Evolutionary conservation across 2,329 filamentous ascomycete genomes (phyloP), one percentile per base, ranked within the genome.

Genomic region (Aspergillus quadrilineatus): DNA sequence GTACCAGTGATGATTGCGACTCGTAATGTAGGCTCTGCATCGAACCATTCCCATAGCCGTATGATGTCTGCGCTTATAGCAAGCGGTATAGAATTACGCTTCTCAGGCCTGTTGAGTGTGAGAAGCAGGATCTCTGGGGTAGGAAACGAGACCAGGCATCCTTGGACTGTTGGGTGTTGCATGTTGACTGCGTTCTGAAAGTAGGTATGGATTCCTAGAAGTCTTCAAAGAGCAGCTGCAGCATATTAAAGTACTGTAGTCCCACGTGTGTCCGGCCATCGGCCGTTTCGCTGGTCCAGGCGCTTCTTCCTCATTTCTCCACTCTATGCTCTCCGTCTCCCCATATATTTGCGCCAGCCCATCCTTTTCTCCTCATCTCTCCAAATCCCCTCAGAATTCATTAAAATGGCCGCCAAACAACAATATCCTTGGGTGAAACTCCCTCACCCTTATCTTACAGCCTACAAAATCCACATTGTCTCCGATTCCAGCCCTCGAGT

Each of bases 1-100:
- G 75, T 73, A 17, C 87, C 87, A 0, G 86, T 88, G 45, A 89
- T 67, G 2, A 89, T 78, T 45, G 83, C 85, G 66, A 83, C 85
- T 45, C 82, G 81, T 46, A 89, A 78, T 1, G 72, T 71, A 1
- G 85, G 81, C 69, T 89, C 81, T n/a, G 66, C 68, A 66, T 89
- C 87, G 69, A 83, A 87, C 81, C 84, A 88, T 14, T 74, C 67
- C 77, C 80, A 87, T 5, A 83, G 67, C 2, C 65, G 59, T 55
- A 78, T 70, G 49, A 81, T 76, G 46, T 79, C 72, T 44, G 67
- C 70, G 32, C 76, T 77, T 9, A 70, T 75, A 8, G 71, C 63
- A 17, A 73, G 73, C 5, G 73, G 72, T 62, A 79, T 75, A 46
- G 69, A 77, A 60, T 79, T 78, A 9, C 76, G 63, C 51, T 70